Conservation (phyloP, 805 yeast species). For the Metschnikowia reukaufii region DNA sequence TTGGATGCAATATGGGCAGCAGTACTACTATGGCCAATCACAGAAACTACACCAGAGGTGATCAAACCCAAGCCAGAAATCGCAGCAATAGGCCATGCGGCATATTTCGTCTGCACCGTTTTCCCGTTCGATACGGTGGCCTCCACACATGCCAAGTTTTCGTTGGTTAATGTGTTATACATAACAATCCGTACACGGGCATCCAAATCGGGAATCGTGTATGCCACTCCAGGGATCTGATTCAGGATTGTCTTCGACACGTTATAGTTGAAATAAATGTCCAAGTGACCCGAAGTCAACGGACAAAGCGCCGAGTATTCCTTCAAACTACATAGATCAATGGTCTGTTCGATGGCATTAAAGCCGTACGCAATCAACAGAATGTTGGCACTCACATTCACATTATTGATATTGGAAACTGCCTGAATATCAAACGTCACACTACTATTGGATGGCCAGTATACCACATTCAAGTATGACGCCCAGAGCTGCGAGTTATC, state of each 20-base stretch:
- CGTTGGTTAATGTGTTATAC: slow-evolving; percentile 36
- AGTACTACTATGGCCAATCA: slow-evolving; percentile 85
- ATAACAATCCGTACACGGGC: slow-evolving; percentile 81
- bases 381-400: slow-evolving; percentile 61
- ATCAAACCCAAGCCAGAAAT: slow-evolving; percentile 84
- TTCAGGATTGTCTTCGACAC: slow-evolving; percentile 43
- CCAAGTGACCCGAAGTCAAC: slow-evolving; percentile 81
- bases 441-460: slow-evolving; percentile 62
- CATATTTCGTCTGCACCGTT: slow-evolving; percentile 83
- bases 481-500: slow-evolving; percentile 84
- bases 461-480: slow-evolving; percentile 72
- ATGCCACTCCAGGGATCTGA: slow-evolving; percentile 79
- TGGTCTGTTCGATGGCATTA: slow-evolving; percentile 50
- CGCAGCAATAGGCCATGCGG: slow-evolving; percentile 93
- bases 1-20: slow-evolving; percentile 98
- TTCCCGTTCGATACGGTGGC: slow-evolving; percentile 84
- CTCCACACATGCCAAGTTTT: slow-evolving; percentile 84
- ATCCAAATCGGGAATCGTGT: slow-evolving; percentile 89
- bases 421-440: slow-evolving; percentile 72
- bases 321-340: slow-evolving; percentile 64
- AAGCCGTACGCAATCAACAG: slow-evolving; percentile 81
- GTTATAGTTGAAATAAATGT: slow-evolving; percentile 52
- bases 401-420: slow-evolving; percentile 69
- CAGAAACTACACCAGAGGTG: slow-evolving; percentile 83
- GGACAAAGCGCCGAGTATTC: slow-evolving; percentile 64